Percentiles rank a stretch among this genome's conserved stretches.
These are phyloP conservation scores for Teunomyces gatunensis DNA, from an alignment of 805 yeast genomes.

Conservation along the genomic window DNA sequence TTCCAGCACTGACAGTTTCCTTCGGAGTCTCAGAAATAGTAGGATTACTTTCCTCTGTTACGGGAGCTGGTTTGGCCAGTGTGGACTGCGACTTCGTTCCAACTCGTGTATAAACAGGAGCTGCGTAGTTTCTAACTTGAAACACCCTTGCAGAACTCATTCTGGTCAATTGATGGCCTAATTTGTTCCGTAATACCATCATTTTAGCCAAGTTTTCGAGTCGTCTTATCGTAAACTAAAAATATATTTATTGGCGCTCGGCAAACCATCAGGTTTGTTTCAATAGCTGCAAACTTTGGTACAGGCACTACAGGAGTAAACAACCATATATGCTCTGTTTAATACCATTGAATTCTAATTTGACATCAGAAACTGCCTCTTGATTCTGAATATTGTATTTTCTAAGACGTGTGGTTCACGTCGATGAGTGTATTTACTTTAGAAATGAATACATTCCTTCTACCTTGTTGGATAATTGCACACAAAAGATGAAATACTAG, in stretches of 20 bases:
- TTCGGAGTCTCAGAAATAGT: not conserved
- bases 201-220: not conserved
- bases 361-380: no score
- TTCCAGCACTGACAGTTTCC: not conserved
- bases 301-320: not conserved
- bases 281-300: not conserved
- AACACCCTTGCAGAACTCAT: not conserved
- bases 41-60: not conserved
- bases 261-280: not conserved
- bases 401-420: no score
- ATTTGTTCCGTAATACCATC: not conserved
- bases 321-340: not conserved
- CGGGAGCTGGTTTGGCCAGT: constrained; percentile 1
- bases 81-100: constrained; percentile 3
- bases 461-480: no score
- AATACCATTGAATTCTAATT: no score
- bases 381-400: no score
- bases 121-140: constrained; percentile 4
- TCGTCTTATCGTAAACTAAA: not conserved
- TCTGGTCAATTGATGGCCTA: not conserved
- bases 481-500: no score
- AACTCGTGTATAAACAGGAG: constrained; percentile 10
- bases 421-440: no score
- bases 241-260: not conserved
- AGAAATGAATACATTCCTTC: no score